Base-by-base conservation (phyloP, 129 eudicot species). In the Tagetes patula region DNA sequence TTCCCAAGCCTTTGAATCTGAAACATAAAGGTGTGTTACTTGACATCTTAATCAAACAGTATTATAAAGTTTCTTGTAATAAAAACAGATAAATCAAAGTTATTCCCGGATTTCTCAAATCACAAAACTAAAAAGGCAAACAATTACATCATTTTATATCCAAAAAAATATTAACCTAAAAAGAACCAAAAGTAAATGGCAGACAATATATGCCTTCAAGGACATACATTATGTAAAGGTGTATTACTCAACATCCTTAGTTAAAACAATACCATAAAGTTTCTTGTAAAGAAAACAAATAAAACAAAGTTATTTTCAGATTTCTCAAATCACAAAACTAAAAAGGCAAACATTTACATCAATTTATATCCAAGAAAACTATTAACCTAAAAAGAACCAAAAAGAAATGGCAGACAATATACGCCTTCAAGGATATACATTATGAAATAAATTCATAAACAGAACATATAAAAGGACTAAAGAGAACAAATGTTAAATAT, bases 1-100 rank as follows among this genome's bases (percentile, higher is more conserved):
- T 77, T 88, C 96, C 96, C 96, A 88, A 31, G 96, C 96, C 81
- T 88, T 88, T 62, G 96, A 81, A 77, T 88, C 96, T 88, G 87
- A 48, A 45, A 79, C 27, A 27, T 41, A 65, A 65, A 38, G n/a
- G 50, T 43, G 61, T 12, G 40, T 10, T 46, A 69, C 59, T 46
- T 69, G 41, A 69, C 58, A 11, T 53, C 42, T 32, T 36, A 39
- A 11, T 30, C 58, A 14, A 55, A 71, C 10, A 50, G 31, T 50
- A 50, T 13, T 13, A n/a, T 50, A 50, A 50, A 50, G 31, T 30
- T 12, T 50, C n/a, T 11, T 13, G 13, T 1, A 3, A 13, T 12
- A 12, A 30, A 50, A 50, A 50, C 56, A 11, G n/a, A 12, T 50
- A 50, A 50, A 50, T 13, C 30, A 13, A 50, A 50, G 31, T 50